Conservation (phyloP, 169 alveolate species). For the Plasmodium blacklocki region DNA sequence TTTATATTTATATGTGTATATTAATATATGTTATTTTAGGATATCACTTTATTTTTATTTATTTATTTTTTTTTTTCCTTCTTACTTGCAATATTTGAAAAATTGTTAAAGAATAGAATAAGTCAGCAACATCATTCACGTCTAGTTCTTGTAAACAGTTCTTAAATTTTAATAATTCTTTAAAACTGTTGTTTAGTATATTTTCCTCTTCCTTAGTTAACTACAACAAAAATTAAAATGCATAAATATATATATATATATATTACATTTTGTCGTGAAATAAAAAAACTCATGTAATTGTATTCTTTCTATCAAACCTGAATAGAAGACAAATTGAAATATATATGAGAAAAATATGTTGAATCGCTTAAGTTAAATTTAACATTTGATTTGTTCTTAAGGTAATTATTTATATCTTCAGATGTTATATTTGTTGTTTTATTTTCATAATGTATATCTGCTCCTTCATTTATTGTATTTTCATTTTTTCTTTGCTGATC, state of each 20-base stretch:
- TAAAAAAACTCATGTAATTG: background rate
- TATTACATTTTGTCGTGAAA: background rate
- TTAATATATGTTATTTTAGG: background rate
- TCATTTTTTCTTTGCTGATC: background rate
- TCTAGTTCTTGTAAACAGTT: slow-evolving; percentile 15
- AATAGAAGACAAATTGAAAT: slow-evolving; percentile 25
- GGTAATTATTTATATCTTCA: slow-evolving; percentile 17
- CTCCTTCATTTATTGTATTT: background rate
- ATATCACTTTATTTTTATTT: background rate
- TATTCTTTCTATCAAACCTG: slow-evolving; percentile 18
- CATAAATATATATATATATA: background rate
- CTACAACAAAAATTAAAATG: slow-evolving; percentile 2
- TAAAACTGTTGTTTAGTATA: slow-evolving; percentile 14
- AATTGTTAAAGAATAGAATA: slow-evolving; percentile 36
- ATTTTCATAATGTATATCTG: no score
- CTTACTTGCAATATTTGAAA: slow-evolving; percentile 43
- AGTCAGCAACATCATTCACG: slow-evolving; percentile 41
- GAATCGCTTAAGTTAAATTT: slow-evolving; percentile 36
- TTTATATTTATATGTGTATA: background rate
- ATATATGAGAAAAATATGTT: slow-evolving; percentile 51
- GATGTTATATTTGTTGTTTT: background rate
- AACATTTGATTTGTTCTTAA: slow-evolving; percentile 14
- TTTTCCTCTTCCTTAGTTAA: slow-evolving; percentile 25
- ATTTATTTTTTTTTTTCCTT: background rate
- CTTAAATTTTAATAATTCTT: slow-evolving; percentile 4